phyloP scores from a whole-genome alignment of 495 filamentous ascomycete genomes.

The Podospora sp. region DNA sequence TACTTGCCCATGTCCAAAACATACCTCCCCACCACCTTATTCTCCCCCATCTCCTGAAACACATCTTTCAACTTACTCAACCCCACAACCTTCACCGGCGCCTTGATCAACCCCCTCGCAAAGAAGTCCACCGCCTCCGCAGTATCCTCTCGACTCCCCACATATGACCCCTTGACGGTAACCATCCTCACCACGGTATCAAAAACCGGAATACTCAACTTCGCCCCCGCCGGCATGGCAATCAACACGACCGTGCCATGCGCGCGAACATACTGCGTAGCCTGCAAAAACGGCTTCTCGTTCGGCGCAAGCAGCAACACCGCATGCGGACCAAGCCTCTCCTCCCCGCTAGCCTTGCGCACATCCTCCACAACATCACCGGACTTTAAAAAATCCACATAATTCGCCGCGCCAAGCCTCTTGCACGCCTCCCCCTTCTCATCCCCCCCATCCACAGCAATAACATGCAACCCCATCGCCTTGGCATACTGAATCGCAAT shows the following conservation, averaged over 20 bases:
- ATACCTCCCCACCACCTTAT: constrained; percentile 81
- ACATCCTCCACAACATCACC: constrained; percentile 80
- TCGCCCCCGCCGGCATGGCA: constrained; percentile 77
- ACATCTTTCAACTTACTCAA: constrained; percentile 73
- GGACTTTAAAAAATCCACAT: constrained; percentile 73
- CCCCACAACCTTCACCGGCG: constrained; percentile 78
- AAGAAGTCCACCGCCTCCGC: constrained; percentile 88
- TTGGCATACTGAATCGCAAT: constrained; percentile 85
- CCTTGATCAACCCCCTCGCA: constrained; percentile 74
- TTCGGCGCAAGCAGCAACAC: constrained; percentile 79
- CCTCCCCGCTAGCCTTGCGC: constrained; percentile 68
- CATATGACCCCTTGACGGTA: constrained; percentile 86
- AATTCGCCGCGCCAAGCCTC: constrained; percentile 67
- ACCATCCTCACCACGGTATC: constrained; percentile 81
- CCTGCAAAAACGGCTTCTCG: constrained; percentile 92
- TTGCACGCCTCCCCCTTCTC: constrained; percentile 73
- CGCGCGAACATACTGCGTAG: constrained; percentile 75
- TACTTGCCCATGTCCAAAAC: constrained; percentile 68
- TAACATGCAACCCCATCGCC: constrained; percentile 81
- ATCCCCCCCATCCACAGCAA: constrained; percentile 76
- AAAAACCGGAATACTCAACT: constrained; percentile 78
- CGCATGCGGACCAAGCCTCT: constrained; percentile 80
- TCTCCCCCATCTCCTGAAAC: constrained; percentile 70
- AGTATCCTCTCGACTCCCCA: constrained; percentile 81
- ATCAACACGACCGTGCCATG: constrained; percentile 78